Percentiles rank a stretch among this genome's conserved stretches.
Conservation (phyloP, 352 stramenopile genomes). For the Globisporangium polare region DNA sequence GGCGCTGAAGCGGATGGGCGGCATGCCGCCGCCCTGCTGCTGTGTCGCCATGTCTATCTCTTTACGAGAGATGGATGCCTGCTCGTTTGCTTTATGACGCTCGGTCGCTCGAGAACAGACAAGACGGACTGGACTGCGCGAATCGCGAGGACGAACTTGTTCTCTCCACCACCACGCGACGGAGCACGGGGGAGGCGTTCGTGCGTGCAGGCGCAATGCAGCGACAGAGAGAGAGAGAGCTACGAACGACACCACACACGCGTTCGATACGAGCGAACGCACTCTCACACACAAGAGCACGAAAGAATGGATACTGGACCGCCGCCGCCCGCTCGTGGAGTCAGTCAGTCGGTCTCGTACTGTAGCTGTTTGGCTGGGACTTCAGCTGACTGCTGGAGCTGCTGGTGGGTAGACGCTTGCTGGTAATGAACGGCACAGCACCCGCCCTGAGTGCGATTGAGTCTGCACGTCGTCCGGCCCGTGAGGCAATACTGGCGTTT, state of each 20-base stretch:
- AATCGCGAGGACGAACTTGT: no score
- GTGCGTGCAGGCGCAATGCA: not conserved
- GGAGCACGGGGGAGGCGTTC: not conserved
- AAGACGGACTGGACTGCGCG: not conserved
- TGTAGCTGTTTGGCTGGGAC: not conserved
- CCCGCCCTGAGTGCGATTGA: not conserved
- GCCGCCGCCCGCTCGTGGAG: not conserved
- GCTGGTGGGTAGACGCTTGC: not conserved
- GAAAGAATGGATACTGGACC: not conserved
- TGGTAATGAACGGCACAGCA: no score
- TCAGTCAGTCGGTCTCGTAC: no score
- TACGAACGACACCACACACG: not conserved
- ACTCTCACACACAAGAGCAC: not conserved
- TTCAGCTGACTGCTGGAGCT: not conserved
- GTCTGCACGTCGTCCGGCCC: not conserved
- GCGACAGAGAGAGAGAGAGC: not conserved
- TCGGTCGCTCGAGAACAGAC: not conserved
- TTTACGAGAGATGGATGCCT: not conserved
- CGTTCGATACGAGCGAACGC: not conserved
- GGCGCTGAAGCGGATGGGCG: constrained; percentile 32
- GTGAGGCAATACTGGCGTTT: not conserved
- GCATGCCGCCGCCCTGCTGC: constrained; percentile 19
- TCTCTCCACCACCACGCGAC: no score
- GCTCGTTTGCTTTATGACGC: not conserved
- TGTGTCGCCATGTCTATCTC: not conserved